Percentiles rank a stretch among this genome's conserved stretches.
Conservation (phyloP, 768 basidiomycete genomes). For the Suillus decipiens region DNA sequence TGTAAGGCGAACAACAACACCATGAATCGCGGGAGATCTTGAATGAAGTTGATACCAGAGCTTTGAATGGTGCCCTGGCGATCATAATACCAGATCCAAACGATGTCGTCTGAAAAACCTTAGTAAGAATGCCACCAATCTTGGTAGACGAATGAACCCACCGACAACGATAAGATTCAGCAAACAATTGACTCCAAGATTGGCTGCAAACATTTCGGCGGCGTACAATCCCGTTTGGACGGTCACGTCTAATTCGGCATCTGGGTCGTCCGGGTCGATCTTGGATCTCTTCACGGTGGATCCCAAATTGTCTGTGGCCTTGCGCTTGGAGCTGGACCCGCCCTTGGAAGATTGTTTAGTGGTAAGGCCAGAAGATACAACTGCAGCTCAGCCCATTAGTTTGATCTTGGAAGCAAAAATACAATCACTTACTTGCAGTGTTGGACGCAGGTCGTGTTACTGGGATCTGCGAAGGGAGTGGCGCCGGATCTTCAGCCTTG, state of each 20-base stretch:
- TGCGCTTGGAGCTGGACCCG: not conserved
- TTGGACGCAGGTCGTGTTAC: not conserved
- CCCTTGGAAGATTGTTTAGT: not conserved
- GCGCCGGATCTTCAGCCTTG: not conserved
- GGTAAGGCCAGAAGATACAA: not conserved
- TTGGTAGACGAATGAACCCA: not conserved
- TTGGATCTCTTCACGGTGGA: not conserved
- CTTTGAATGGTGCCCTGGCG: conserved; percentile 5
- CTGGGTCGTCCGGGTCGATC: not conserved
- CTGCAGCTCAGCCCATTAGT: not conserved
- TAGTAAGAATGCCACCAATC: not conserved
- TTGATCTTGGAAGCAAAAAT: not conserved
- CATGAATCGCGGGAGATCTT: conserved; percentile 10
- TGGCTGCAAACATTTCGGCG: conserved; percentile 7
- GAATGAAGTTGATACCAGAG: conserved; percentile 2
- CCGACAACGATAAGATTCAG: not conserved
- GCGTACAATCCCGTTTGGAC: not conserved
- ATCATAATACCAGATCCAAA: conserved; percentile 3
- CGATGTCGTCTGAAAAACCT: not conserved
- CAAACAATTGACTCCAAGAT: not conserved
- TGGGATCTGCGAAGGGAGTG: not conserved
- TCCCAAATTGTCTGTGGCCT: not conserved
- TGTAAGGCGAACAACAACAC: conserved; percentile 7
- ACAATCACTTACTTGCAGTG: not conserved
- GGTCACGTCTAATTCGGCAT: not conserved